Evolutionary conservation across 805 yeast genomes (phyloP).

Genomic region (Starmerella etchellsii): DNA sequence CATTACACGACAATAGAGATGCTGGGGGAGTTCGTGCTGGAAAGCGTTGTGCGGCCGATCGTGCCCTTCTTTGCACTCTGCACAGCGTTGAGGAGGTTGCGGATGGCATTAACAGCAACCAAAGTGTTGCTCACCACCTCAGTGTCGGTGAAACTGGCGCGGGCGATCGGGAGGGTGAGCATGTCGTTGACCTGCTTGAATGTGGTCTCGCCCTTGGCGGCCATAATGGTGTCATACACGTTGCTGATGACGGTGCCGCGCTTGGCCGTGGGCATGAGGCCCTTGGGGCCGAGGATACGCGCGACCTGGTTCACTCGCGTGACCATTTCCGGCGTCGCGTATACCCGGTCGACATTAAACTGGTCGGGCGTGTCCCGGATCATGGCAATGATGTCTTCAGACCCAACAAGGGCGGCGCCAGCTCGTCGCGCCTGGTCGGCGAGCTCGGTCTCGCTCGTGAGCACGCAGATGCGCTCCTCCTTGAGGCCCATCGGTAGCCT

Average conservation of each 20-base stretch:
- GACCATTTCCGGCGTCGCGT: constrained; percentile 74
- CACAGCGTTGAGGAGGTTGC: constrained; percentile 28
- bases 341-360: constrained; percentile 56
- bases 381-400: constrained; percentile 49
- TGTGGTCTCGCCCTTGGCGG: constrained; percentile 54
- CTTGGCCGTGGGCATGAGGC: constrained; percentile 76
- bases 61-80: constrained; percentile 29
- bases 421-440: constrained; percentile 41
- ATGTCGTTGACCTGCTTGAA: constrained; percentile 60
- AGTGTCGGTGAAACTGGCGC: constrained; percentile 61
- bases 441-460: constrained; percentile 46
- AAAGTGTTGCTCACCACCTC: constrained; percentile 61
- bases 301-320: constrained; percentile 54
- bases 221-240: constrained; percentile 38
- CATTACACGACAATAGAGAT: constrained; percentile 42
- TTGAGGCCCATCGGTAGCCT: constrained; percentile 61
- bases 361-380: constrained; percentile 34
- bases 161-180: constrained; percentile 59
- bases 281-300: constrained; percentile 74
- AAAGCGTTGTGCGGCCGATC: constrained; percentile 56
- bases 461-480: constrained; percentile 50
- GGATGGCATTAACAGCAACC: constrained; percentile 52
- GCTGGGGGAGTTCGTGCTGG: constrained; percentile 70
- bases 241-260: constrained; percentile 76
- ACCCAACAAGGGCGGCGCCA: constrained; percentile 62